These are phyloP conservation scores for Pneumocystis carinii DNA, from an alignment of 1,139 yeast species.

Conservation along the genomic window DNA sequence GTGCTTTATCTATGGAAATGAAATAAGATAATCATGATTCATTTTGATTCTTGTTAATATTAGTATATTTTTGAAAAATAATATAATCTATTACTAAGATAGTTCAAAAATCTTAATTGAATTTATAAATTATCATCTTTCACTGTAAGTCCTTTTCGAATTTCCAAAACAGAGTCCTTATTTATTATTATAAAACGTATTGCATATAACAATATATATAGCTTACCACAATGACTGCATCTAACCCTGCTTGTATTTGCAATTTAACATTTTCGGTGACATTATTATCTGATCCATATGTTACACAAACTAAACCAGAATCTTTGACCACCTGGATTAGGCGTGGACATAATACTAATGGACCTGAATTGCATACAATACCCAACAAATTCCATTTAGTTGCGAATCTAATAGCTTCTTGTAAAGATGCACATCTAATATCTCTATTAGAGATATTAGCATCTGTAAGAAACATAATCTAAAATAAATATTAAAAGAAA, in stretches of 20 bases:
- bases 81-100: not conserved
- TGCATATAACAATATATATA: not conserved
- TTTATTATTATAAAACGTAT: not conserved
- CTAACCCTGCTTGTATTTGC: slow-evolving; percentile 90
- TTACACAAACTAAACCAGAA: slow-evolving; percentile 82
- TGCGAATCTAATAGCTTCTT: slow-evolving; percentile 82
- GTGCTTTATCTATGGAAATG: not conserved
- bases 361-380: slow-evolving; percentile 76
- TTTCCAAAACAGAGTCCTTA: slow-evolving; percentile 65
- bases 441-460: slow-evolving; percentile 69
- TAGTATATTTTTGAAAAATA: too few relatives aligned
- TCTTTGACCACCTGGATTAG: slow-evolving; percentile 70
- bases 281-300: slow-evolving; percentile 77
- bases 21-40: not conserved
- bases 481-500: slow-evolving; percentile 43
- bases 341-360: slow-evolving; percentile 75
- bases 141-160: slow-evolving; percentile 57
- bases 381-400: slow-evolving; percentile 87
- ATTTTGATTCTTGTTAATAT: not conserved
- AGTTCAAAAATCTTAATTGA: not conserved
- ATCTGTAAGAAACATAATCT: slow-evolving; percentile 71
- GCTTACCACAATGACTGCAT: slow-evolving; percentile 77
- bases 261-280: slow-evolving; percentile 70
- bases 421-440: slow-evolving; percentile 71
- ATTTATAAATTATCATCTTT: not conserved